A percentile compares a stretch with the other conserved stretches of the same genome.
phyloP scores from a whole-genome alignment of 1,139 yeast species.

The Suhomyces bolitotheri region DNA sequence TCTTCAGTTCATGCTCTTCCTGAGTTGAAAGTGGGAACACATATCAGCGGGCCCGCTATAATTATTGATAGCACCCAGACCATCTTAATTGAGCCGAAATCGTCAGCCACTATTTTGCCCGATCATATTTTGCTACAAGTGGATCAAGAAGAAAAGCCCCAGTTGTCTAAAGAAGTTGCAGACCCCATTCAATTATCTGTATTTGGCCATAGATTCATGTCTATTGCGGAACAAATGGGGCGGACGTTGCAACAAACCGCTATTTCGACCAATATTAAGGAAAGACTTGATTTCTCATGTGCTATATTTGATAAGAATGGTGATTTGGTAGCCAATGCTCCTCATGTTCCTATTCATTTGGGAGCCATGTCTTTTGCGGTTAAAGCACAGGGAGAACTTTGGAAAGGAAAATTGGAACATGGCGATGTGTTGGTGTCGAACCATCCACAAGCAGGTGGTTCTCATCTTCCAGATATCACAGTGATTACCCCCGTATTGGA shows the following conservation, averaged over 20 bases:
- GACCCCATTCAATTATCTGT: constrained; percentile 77
- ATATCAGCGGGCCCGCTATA: constrained; percentile 74
- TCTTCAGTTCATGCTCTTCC: constrained; percentile 56
- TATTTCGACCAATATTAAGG: constrained; percentile 84
- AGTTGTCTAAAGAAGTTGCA: constrained; percentile 33
- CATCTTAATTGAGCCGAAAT: constrained; percentile 70
- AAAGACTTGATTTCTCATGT: constrained; percentile 80
- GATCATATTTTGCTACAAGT: constrained; percentile 54
- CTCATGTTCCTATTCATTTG: constrained; percentile 83
- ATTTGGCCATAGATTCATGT: constrained; percentile 83
- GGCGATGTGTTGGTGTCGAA: constrained; percentile 80
- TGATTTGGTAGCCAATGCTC: constrained; percentile 81
- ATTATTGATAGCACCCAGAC: constrained; percentile 88
- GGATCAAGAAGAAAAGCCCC: constrained; percentile 27
- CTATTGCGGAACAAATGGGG: constrained; percentile 90
- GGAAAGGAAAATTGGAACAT: constrained; percentile 60
- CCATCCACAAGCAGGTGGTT: constrained; percentile 80
- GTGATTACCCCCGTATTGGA: constrained; percentile 64
- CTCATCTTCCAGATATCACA: constrained; percentile 82
- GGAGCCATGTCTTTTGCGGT: constrained; percentile 91
- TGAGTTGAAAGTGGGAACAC: constrained; percentile 52
- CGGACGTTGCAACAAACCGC: constrained; percentile 76
- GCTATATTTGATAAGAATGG: constrained; percentile 77
- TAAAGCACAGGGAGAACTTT: constrained; percentile 59
- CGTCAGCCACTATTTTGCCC: constrained; percentile 61